phyloP scores from a whole-genome alignment of 345 rosid genomes.

The Eucalyptus decipiens region DNA sequence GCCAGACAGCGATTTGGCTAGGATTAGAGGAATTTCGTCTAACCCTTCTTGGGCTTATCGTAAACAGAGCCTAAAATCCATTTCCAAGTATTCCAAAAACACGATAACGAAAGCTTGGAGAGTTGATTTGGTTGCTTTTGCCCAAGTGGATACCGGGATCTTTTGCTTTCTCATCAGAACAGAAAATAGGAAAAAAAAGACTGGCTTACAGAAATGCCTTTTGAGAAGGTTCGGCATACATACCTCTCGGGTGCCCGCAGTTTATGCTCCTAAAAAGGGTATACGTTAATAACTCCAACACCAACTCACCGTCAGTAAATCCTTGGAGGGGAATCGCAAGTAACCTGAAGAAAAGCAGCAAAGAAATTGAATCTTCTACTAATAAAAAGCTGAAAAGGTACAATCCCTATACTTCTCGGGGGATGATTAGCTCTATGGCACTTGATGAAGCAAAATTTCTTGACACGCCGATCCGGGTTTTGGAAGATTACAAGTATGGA shows the following conservation, averaged over 20 bases:
- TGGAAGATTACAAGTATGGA: neutral
- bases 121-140: no score
- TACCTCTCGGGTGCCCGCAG: neutral
- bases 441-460: neutral
- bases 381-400: neutral
- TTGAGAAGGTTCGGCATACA: neutral
- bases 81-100: no score
- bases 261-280: neutral
- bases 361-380: neutral
- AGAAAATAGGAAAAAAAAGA: no score
- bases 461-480: neutral
- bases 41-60: no score
- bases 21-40: neutral
- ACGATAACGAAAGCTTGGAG: no score
- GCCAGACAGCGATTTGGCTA: neutral
- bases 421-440: neutral
- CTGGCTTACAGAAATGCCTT: neutral
- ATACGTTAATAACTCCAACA: neutral
- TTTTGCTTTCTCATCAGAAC: no score
- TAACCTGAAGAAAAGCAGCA: neutral
- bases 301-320: neutral
- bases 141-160: no score
- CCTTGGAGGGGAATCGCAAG: neutral
- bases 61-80: no score
- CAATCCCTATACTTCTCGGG: neutral